These are phyloP conservation scores for Fusarium decemcellulare DNA, from an alignment of 2,329 filamentous ascomycete species.

Conservation along the genomic window DNA sequence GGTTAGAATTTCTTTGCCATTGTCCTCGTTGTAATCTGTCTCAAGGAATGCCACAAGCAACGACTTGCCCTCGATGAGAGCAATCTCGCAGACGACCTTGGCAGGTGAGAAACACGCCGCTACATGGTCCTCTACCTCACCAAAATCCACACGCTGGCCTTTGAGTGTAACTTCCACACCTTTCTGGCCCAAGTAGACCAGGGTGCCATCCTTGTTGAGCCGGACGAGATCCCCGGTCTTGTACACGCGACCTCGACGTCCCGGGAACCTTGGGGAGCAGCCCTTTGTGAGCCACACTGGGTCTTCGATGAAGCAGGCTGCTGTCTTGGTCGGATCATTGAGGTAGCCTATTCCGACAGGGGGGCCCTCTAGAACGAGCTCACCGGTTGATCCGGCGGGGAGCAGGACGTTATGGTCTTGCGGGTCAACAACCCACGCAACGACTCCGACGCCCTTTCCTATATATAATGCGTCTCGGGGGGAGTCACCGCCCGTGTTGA, in stretches of 20 bases:
- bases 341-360: conserved; percentile 65
- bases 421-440: conserved; percentile 44
- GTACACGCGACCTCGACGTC: conserved; percentile 50
- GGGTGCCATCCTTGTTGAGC: conserved; percentile 56
- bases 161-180: conserved; percentile 71
- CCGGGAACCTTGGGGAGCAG: background rate
- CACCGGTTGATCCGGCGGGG: conserved; percentile 53
- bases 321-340: conserved; percentile 52
- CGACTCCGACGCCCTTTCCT: conserved; percentile 9
- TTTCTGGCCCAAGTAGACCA: conserved; percentile 64
- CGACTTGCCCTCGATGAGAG: background rate
- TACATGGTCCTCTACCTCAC: conserved; percentile 38
- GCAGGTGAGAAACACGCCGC: too few species aligned
- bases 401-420: conserved; percentile 38
- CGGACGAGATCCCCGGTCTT: conserved; percentile 63
- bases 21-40: too few species aligned
- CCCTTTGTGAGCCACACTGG: conserved; percentile 53
- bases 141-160: conserved; percentile 68
- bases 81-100: background rate
- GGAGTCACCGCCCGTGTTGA: too few species aligned
- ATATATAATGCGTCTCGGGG: background rate
- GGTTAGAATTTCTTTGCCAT: too few species aligned
- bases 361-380: conserved; percentile 62
- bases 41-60: background rate
- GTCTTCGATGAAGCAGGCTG: conserved; percentile 48